A percentile compares a stretch with the other conserved stretches of the same genome.
phyloP scores from a whole-genome alignment of 2,329 filamentous ascomycete species.

The Teratosphaeria pseudoeucalypti region DNA sequence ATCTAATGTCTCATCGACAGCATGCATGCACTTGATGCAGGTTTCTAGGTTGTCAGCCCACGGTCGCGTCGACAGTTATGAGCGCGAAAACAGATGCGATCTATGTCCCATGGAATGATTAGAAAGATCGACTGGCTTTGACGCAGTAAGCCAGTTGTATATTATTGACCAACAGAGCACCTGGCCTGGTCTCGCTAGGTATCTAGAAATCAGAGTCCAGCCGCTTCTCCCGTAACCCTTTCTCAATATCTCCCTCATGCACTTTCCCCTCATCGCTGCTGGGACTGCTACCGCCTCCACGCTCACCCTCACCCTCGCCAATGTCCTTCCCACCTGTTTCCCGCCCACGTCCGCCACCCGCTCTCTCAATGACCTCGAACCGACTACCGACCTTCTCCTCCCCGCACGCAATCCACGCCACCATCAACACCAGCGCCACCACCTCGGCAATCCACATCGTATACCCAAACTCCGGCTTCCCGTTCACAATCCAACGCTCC shows the following conservation, averaged over 20 bases:
- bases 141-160: too few species aligned
- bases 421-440: not conserved
- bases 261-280: not conserved
- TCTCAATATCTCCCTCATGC: not conserved
- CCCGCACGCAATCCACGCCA: not conserved
- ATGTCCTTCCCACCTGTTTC: not conserved
- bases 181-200: not conserved
- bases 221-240: not conserved
- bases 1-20: too few species aligned
- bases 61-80: too few species aligned
- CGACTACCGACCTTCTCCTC: not conserved
- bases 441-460: not conserved
- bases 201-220: not conserved
- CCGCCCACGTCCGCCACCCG: not conserved
- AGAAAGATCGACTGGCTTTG: too few species aligned
- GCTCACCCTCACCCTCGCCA: not conserved
- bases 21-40: too few species aligned
- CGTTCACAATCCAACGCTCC: not conserved
- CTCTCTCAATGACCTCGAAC: not conserved
- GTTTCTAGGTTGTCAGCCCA: too few species aligned
- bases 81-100: too few species aligned
- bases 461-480: not conserved
- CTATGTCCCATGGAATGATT: too few species aligned
- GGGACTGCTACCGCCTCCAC: not conserved
- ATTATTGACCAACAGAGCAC: not conserved